phyloP scores from a whole-genome alignment of 179 eudicot species.

The Amaranthus tricolor region DNA sequence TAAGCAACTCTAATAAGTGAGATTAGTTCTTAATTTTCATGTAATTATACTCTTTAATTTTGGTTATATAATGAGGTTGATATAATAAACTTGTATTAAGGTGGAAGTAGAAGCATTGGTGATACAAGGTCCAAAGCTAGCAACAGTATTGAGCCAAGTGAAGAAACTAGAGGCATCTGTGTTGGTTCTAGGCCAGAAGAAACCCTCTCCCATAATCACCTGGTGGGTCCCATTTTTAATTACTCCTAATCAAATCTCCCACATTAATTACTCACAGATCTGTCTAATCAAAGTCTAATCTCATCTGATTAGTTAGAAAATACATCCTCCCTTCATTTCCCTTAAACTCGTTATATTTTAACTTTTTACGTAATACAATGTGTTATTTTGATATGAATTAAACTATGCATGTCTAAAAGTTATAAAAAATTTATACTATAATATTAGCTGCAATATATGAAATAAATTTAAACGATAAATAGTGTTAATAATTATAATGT shows the following conservation, averaged over 20 bases:
- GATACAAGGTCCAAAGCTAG: slow-evolving; percentile 76
- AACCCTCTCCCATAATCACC: slow-evolving; percentile 55
- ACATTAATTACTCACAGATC: neutral
- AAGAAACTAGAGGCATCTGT: slow-evolving; percentile 95
- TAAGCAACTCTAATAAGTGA: too few relatives aligned
- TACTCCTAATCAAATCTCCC: neutral
- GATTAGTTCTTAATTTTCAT: neutral
- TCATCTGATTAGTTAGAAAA: neutral
- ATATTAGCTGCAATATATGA: too few relatives aligned
- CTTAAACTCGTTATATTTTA: too few relatives aligned
- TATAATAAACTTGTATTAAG: slow-evolving; percentile 25
- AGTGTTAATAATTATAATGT: too few relatives aligned
- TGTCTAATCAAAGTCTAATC: slow-evolving; percentile 15
- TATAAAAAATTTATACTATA: too few relatives aligned
- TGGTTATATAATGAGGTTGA: slow-evolving; percentile 4
- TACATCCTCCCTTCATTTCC: too few relatives aligned
- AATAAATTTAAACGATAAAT: too few relatives aligned
- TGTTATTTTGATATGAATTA: too few relatives aligned
- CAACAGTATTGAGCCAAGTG: slow-evolving; percentile 86
- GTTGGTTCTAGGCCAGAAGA: slow-evolving; percentile 73
- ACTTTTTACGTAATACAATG: too few relatives aligned
- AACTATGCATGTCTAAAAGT: too few relatives aligned
- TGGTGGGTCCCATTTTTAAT: slow-evolving; percentile 46
- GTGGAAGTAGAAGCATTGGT: slow-evolving; percentile 90
- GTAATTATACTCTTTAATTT: neutral